Conservation (phyloP, 495 filamentous ascomycete species). For the Sordaria brevicollis region DNA sequence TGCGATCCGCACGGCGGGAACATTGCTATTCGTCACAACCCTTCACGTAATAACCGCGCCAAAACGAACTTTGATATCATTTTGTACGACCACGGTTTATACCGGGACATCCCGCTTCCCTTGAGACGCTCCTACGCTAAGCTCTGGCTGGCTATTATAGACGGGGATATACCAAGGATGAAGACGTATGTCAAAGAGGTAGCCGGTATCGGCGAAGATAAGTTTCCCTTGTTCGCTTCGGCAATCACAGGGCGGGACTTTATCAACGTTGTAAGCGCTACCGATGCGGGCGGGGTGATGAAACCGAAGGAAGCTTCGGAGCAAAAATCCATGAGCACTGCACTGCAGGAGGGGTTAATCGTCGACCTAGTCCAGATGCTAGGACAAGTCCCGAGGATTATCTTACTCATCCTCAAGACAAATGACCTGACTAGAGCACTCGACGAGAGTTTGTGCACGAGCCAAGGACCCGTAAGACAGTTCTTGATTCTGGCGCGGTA, state of each 20-base stretch:
- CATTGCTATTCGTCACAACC: conserved; percentile 77
- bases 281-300: conserved; percentile 41
- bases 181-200: conserved; percentile 81
- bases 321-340: conserved; percentile 69
- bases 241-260: conserved; percentile 96
- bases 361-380: conserved; percentile 81
- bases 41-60: conserved; percentile 26
- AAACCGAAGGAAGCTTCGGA: conserved; percentile 57
- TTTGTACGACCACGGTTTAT: conserved; percentile 95
- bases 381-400: conserved; percentile 79
- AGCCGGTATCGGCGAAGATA: conserved; percentile 78
- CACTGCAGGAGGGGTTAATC: conserved; percentile 79
- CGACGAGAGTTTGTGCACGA: conserved; percentile 87
- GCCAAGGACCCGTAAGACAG: conserved; percentile 73
- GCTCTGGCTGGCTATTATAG: conserved; percentile 92
- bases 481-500: conserved; percentile 94
- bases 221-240: conserved; percentile 91
- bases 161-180: conserved; percentile 74
- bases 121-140: conserved; percentile 86
- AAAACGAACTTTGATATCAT: conserved; percentile 85
- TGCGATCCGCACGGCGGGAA: conserved; percentile 98
- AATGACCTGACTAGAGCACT: conserved; percentile 94
- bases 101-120: conserved; percentile 76
- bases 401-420: conserved; percentile 93
- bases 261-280: conserved; percentile 40